Evolutionary conservation across 2,329 filamentous ascomycete species (phyloP), one percentile per base, ranked within the genome.

Genomic region (Cadophora sp.): DNA sequence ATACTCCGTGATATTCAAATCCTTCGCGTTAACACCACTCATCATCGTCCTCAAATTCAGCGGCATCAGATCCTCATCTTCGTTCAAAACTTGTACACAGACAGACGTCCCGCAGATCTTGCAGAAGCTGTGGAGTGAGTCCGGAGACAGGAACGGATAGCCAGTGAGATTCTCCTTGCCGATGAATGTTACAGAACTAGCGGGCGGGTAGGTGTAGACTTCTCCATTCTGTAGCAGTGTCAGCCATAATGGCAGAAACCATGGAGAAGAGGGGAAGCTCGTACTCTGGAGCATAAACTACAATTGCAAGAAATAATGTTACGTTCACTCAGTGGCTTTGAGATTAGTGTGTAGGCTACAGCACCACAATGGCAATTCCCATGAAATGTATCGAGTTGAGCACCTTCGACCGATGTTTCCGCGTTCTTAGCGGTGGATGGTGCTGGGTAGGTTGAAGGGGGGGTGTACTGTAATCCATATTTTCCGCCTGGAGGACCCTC

Each of bases 341-440:
- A 65, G 4, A 56, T 31, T 22, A 75, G 62, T 11, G 65, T 69
- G 61, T 71, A 76, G 8, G 65, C 67, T 16, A 76, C 66, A 29
- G 68, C 69, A 27, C 71, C 72, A 62, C 75, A 77, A 61, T 77
- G 74, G 37, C 76, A 77, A 37, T 72, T 73, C 14, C 72, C 75
- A 53, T 72, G 48, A 56, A 76, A 76, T 7, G 37, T 62, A 31
- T 63, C 26, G 46, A 66, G 34, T 14, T 51, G 24, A 6, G 22
- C 29, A 11, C 12, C 29, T 11, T n/a, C 56, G 27, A 64, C 48
- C 19, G 51, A 48, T 8, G 46, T 65, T 4, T 66, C 62, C 11
- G 24, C 26, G 5, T 58, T 56, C 48, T 64, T 53, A 24, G 60
- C 6, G 29, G 46, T 24, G 46, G 34, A n/a, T 53, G 60, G 40